Evolutionary conservation across 1,139 yeast species (phyloP), one percentile per base, ranked within the genome.

Genomic region (Blastobotrys illinoisensis): DNA sequence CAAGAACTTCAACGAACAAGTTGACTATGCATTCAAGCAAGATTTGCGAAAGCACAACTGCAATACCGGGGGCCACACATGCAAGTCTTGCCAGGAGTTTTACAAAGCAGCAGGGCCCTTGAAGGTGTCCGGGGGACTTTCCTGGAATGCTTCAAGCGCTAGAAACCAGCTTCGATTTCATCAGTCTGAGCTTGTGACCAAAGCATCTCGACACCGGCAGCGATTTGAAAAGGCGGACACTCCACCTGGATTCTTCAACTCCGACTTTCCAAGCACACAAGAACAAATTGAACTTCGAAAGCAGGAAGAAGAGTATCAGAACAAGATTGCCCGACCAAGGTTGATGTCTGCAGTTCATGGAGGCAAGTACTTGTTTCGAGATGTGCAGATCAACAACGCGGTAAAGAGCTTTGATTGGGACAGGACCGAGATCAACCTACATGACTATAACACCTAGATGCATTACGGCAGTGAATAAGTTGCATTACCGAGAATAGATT

Each of bases 201-300:
- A 56, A 16, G 40, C 40, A 5, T 62, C 68, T 13, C 55, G 67
- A n/a, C 70, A 67, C 46, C 55, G 68, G 3, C 56, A 60, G 18
- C 52, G 57, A 46, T 64, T 64, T 63, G 52, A 55, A 6, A 57
- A 63, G 23, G 62, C 61, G 5, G 60, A 59, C n/a, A 62, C 72
- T 1, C 73, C 73, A 7, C 69, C 70, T 2, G 71, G 71, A 18
- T 68, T 66, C 49, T 69, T 71, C 71, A 56, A 66, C 11, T 56
- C 67, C n/a, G 69, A 65, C 14, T 62, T 65, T 56, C 71, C 69
- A 1, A 58, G 53, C 16, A 68, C 72, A 5, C 71, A 67, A 49
- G 68, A 67, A 45, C 55, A 57, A 13, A 54, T 51, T 18, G 61
- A 61, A 44, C 67, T 67, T 24, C 58, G 60, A 46, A 32, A 32